Evolutionary conservation across 192 early-diverging fungal genomes (phyloP), one percentile per base, ranked within the genome.

Genomic region (Dissophora ornata): DNA sequence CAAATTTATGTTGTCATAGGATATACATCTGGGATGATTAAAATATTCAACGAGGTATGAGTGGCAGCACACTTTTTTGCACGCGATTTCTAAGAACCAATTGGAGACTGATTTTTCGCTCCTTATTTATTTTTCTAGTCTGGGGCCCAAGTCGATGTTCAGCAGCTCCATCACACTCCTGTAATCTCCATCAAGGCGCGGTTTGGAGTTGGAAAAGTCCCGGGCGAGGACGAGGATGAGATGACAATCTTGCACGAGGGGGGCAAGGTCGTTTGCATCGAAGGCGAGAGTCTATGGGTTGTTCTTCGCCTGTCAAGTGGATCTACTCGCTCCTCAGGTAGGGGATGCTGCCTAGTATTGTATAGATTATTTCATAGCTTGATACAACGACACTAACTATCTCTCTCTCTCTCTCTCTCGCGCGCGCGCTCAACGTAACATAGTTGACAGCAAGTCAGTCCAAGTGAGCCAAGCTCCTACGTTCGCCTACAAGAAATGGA

Each of bases 401-500:
- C n/a, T n/a, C n/a, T n/a, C n/a, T n/a, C n/a, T n/a, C n/a, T n/a
- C n/a, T n/a, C n/a, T n/a, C n/a, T n/a, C n/a, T n/a, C n/a, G n/a
- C n/a, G n/a, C 16, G 11, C 4, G 8, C 9, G 6, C 16, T 52
- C 28, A 22, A 38, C 36, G 50, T n/a, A n/a, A 52, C 24, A 28
- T 13, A 36, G 11, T 57, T 50, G 61, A 75, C 26, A 25, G 22
- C n/a, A 67, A 55, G 24, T 41, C 56, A 4, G 22, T 69, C 8
- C 67, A 69, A 25, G 54, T 57, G 21, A 66, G 77, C 2, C 67
- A 69, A 15, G 56, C 68, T 40, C 68, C 81, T 0, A 68, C 85
- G 1, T 87, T 87, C 51, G 77, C 71, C 3, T 87, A 85, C 46
- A 83, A 87, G 33, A 87, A 87, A 36, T 87, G 85, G 85, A 58